Percentiles rank a stretch among this genome's conserved stretches.
These are phyloP conservation scores for Zanthoxylum bungeanum DNA, from an alignment of 345 rosid genomes.

Conservation along the genomic window DNA sequence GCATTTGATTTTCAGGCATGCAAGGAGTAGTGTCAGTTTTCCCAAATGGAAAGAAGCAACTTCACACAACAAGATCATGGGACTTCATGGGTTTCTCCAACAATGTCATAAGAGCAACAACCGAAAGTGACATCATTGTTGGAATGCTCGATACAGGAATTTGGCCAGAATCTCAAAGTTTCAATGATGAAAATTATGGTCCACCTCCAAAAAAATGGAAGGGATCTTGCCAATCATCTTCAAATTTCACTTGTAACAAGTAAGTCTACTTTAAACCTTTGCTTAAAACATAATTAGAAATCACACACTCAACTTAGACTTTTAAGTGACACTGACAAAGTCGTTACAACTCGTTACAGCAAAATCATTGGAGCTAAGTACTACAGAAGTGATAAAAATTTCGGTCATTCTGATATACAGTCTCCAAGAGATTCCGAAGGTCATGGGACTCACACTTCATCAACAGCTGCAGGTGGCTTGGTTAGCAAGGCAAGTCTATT, in stretches of 20 bases:
- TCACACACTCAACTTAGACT: no score
- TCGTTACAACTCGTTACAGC: slow-evolving; percentile 1
- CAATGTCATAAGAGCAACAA: slow-evolving; percentile 21
- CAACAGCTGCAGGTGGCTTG: slow-evolving; percentile 26
- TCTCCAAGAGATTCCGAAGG: slow-evolving; percentile 27
- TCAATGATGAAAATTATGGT: slow-evolving; percentile 11
- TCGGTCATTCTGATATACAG: background rate
- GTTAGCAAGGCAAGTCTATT: slow-evolving; percentile 17
- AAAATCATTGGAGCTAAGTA: slow-evolving; percentile 11
- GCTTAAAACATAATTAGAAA: background rate
- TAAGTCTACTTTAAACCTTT: background rate
- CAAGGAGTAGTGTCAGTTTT: slow-evolving; percentile 58
- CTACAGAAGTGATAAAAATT: slow-evolving; percentile 1
- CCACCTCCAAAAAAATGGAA: slow-evolving; percentile 17
- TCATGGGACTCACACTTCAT: slow-evolving; percentile 29
- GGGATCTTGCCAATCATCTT: slow-evolving; percentile 15
- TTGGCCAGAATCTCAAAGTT: slow-evolving; percentile 19
- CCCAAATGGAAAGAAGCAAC: slow-evolving; percentile 37
- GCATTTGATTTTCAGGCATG: slow-evolving; percentile 28
- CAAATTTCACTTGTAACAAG: slow-evolving; percentile 31
- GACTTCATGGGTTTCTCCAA: slow-evolving; percentile 51
- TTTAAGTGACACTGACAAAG: background rate
- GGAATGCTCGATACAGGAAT: slow-evolving; percentile 24
- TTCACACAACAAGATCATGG: slow-evolving; percentile 58
- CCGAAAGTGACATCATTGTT: slow-evolving; percentile 19